Evolutionary conservation across 1,284 basidiomycete genomes (phyloP), one percentile per base, ranked within the genome.

Genomic region (Ustilago sp.): DNA sequence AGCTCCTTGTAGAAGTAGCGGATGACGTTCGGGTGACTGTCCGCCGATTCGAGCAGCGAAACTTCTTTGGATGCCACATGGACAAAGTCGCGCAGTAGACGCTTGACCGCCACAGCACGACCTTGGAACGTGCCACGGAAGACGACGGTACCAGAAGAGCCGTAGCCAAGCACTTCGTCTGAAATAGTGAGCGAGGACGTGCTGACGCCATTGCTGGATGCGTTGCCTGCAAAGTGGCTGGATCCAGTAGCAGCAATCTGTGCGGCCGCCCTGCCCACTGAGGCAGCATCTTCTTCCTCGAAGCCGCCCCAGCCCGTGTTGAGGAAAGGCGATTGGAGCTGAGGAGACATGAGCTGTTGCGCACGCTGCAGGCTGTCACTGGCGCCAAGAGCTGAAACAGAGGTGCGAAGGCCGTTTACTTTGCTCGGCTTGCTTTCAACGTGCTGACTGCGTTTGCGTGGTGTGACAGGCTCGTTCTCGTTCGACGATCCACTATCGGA

Each of bases 11-110:
- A 99, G 87, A 95, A 99, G 87, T 99, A 87, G 71, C 96, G 91
- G 77, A 99, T 96, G 81, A 99, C 95, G 87, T 99, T 98, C 5
- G 95, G 94, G 83, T 99, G 97, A 85, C 98, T 94, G 87, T 99
- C 97, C 47, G 84, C 83, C 11, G 93, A 94, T 84, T 98, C 95
- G 2, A 99, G 89, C 50, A 99, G 91, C 83, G 91, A 92, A 31
- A 98, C 95, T 88, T 99, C 97, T 64, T 96, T 93, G 9, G 92
- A 91, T 1, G 96, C 95, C 38, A 99, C 91, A 0, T 94, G 95
- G 56, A 97, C 94, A 85, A 98, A 99, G 86, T 98, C 95, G 80
- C 92, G 92, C 32, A 99, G 89, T 13, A 99, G 90, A 0, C 97
- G 93, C 87, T 99, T 99, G 73, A 99, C 95, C 6, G 96, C 96